phyloP scores from a whole-genome alignment of 208 protist species.

The Crithidia bombi region DNA sequence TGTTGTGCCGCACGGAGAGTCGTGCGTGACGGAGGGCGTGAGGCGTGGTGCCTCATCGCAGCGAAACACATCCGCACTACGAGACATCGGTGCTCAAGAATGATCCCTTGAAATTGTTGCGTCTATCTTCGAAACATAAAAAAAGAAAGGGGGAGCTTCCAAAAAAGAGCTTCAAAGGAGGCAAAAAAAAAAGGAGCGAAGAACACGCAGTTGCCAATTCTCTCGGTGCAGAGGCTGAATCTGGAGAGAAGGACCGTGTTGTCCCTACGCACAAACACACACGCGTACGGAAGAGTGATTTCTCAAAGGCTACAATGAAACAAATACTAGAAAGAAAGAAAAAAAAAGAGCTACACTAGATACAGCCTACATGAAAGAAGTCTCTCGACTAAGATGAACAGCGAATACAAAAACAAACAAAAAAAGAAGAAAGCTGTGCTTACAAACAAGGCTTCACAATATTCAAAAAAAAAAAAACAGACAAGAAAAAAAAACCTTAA shows the following conservation, averaged over 20 bases:
- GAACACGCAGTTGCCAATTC: too few relatives aligned
- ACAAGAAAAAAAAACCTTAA: not conserved
- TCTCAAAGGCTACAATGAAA: not conserved
- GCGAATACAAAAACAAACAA: not conserved
- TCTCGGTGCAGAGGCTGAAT: too few relatives aligned
- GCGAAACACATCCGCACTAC: too few relatives aligned
- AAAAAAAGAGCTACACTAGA: not conserved
- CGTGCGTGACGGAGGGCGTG: not conserved
- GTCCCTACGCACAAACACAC: too few relatives aligned
- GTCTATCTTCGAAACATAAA: too few relatives aligned
- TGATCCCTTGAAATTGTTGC: too few relatives aligned
- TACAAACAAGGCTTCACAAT: too few relatives aligned
- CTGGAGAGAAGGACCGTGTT: too few relatives aligned
- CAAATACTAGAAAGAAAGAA: not conserved
- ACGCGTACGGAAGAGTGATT: not conserved
- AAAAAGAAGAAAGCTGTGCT: not conserved
- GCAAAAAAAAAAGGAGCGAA: too few relatives aligned
- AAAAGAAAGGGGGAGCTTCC: too few relatives aligned
- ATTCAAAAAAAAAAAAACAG: slow-evolving; percentile 1
- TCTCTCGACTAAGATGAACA: not conserved
- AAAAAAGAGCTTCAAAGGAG: too few relatives aligned
- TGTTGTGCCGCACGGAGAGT: not conserved
- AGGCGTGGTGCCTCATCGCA: not conserved
- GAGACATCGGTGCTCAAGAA: too few relatives aligned
- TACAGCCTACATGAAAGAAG: not conserved